Percentiles rank a stretch among this genome's conserved stretches.
Conservation (phyloP, 768 basidiomycete species). For the Naganishia randhawae region DNA sequence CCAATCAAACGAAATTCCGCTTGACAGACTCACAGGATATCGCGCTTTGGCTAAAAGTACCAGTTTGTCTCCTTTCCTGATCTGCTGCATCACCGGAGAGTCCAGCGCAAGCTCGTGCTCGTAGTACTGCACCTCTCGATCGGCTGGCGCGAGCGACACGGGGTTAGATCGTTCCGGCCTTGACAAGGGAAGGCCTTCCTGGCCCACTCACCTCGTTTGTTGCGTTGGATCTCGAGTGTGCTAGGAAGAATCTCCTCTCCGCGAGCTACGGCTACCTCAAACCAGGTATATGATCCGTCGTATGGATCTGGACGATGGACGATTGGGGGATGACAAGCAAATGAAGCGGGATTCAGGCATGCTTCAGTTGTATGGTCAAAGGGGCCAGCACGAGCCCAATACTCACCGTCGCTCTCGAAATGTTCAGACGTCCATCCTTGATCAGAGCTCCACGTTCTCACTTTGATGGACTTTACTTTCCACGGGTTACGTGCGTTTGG, state of each 20-base stretch:
- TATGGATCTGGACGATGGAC: constrained; percentile 12
- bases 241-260: background rate
- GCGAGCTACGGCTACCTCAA: constrained; percentile 23
- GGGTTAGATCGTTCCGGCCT: background rate
- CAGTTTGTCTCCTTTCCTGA: constrained; percentile 16
- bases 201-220: constrained; percentile 13
- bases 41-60: constrained; percentile 21
- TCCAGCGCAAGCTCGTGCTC: constrained; percentile 13
- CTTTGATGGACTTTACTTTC: constrained; percentile 19
- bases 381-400: background rate
- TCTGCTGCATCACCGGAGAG: constrained; percentile 6
- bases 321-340: background rate
- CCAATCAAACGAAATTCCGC: background rate
- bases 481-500: constrained; percentile 9
- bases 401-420: constrained; percentile 6
- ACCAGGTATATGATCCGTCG: constrained; percentile 30
- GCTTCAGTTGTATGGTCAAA: background rate
- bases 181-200: background rate
- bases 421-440: constrained; percentile 21
- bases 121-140: constrained; percentile 4
- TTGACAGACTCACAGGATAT: background rate
- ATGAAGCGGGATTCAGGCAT: background rate
- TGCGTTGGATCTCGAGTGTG: constrained; percentile 22
- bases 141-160: background rate
- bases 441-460: constrained; percentile 3